Percentiles rank a stretch among this genome's conserved stretches.
Conservation (phyloP, 2,329 filamentous ascomycete genomes). For the Cryphonectria radicalis region DNA sequence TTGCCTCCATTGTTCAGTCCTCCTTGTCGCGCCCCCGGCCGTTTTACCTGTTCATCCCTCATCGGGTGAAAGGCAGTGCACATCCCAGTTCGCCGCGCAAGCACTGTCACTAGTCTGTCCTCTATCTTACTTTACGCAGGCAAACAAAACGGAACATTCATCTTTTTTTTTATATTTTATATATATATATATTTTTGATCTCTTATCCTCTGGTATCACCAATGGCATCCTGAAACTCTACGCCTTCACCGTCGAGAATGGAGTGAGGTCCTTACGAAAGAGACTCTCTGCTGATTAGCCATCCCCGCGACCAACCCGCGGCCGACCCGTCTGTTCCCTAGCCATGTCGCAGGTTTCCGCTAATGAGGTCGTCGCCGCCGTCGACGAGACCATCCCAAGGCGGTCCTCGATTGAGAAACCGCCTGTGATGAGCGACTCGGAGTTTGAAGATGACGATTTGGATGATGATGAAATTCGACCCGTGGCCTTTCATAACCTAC, state of each 20-base stretch:
- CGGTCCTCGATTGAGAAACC: conserved; percentile 42
- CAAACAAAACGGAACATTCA: not conserved
- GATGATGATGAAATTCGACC: conserved; percentile 30
- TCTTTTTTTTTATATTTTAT: not conserved
- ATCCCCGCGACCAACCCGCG: not conserved
- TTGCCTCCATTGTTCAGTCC: not conserved
- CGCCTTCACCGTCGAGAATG: conserved; percentile 19
- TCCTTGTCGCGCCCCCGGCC: conserved; percentile 1
- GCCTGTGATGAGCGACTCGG: conserved; percentile 35
- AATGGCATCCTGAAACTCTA: not conserved
- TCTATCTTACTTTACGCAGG: not conserved
- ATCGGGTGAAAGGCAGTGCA: not conserved
- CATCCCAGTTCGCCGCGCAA: not conserved
- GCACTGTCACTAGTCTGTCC: not conserved
- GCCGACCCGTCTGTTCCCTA: conserved; percentile 2
- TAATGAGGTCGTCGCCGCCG: conserved; percentile 30
- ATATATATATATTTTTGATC: not conserved
- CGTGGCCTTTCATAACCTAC: conserved; percentile 59
- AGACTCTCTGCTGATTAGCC: not conserved
- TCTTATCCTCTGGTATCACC: not conserved
- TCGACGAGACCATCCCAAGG: conserved; percentile 22
- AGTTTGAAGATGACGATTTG: conserved; percentile 22
- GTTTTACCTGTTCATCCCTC: not conserved
- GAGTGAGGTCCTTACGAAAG: conserved; percentile 13
- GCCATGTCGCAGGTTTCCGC: conserved; percentile 32